Conservation (phyloP, 768 basidiomycete genomes). For the Nevesoporus exiguus region DNA sequence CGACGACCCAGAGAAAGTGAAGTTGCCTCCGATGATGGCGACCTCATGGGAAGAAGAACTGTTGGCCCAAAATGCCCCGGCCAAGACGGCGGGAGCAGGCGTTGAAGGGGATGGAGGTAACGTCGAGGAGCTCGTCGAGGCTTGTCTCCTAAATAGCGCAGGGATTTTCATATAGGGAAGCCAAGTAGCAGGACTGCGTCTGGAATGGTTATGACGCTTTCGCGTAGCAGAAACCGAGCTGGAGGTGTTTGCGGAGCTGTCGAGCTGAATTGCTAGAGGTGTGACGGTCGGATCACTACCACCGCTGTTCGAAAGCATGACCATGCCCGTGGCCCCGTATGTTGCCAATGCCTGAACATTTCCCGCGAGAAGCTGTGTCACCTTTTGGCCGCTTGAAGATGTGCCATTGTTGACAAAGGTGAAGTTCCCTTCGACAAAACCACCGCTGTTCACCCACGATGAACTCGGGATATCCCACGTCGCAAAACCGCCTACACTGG, state of each 20-base stretch:
- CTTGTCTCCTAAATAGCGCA: constrained; percentile 48
- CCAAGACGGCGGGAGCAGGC: constrained; percentile 75
- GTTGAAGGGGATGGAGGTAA: constrained; percentile 57
- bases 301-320: constrained; percentile 70
- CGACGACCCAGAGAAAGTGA: constrained; percentile 52
- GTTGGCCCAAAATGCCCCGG: constrained; percentile 91
- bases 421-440: constrained; percentile 70
- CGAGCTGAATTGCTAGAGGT: constrained; percentile 60
- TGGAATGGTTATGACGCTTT: constrained; percentile 39
- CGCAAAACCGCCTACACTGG: constrained; percentile 60
- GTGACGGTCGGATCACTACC: constrained; percentile 50
- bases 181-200: constrained; percentile 42
- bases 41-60: constrained; percentile 59
- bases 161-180: constrained; percentile 45
- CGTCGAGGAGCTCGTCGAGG: constrained; percentile 40
- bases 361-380: constrained; percentile 66
- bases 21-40: constrained; percentile 87
- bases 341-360: constrained; percentile 51
- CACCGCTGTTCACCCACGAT: constrained; percentile 71
- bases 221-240: constrained; percentile 31
- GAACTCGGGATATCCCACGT: constrained; percentile 60
- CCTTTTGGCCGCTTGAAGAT: constrained; percentile 36
- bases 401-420: constrained; percentile 68
- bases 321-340: constrained; percentile 78
- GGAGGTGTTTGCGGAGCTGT: constrained; percentile 33